Percentiles rank a stretch among this genome's conserved stretches.
Conservation (phyloP, 2,329 filamentous ascomycete genomes). For the Fusarium scirpi region DNA sequence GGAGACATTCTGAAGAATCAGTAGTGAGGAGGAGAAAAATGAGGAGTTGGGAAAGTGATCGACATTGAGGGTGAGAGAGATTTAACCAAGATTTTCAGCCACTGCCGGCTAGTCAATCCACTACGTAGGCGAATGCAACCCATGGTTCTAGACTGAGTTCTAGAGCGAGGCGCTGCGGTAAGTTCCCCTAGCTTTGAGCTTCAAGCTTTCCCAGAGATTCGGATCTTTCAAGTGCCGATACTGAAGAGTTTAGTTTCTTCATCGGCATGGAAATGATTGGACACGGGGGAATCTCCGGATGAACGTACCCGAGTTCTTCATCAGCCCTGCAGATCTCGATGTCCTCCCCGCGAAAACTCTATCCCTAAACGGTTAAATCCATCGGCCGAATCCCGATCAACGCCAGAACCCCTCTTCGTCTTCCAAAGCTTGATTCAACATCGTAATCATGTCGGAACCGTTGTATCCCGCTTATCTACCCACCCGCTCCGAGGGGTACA, state of each 20-base stretch:
- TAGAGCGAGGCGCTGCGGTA: neutral
- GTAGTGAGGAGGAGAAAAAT: neutral
- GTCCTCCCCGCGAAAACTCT: neutral
- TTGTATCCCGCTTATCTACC: slow-evolving; percentile 51
- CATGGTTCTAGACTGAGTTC: neutral
- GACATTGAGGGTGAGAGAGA: neutral
- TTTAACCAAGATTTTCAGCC: slow-evolving; percentile 1
- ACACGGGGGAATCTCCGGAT: neutral
- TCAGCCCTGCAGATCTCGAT: slow-evolving; percentile 35
- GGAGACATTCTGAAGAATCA: slow-evolving; percentile 14
- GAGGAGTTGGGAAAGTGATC: slow-evolving; percentile 10
- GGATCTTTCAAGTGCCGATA: neutral
- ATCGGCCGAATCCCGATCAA: slow-evolving; percentile 24
- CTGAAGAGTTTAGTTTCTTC: neutral
- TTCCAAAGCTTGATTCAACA: neutral
- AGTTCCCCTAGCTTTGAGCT: neutral
- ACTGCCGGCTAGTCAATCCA: neutral
- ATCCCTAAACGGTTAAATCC: slow-evolving; percentile 13
- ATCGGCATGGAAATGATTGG: slow-evolving; percentile 4
- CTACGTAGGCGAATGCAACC: neutral
- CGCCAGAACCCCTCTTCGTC: slow-evolving; percentile 8
- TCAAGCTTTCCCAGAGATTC: neutral
- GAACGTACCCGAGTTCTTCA: neutral
- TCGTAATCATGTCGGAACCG: slow-evolving; percentile 31
- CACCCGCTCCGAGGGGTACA: slow-evolving; percentile 50